These are phyloP conservation scores for Castanopsis chinensis DNA, from an alignment of 306 rosid species.

Conservation along the genomic window DNA sequence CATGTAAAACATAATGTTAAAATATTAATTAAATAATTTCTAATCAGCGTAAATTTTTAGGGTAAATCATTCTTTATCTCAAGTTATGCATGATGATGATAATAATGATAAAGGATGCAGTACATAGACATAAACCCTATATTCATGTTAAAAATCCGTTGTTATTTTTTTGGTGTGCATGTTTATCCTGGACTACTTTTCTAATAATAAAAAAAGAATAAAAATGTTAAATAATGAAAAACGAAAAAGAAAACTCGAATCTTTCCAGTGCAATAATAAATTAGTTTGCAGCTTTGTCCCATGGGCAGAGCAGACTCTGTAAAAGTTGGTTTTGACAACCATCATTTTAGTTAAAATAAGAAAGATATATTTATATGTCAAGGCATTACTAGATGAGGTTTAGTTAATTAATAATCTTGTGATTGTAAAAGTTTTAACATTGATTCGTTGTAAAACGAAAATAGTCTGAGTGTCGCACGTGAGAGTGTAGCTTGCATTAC, in stretches of 20 bases:
- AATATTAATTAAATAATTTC: too few species aligned
- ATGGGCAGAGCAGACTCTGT: not conserved
- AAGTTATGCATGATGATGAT: too few species aligned
- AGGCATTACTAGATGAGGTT: not conserved
- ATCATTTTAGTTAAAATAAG: not conserved
- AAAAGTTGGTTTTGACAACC: not conserved
- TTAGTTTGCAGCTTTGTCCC: not conserved
- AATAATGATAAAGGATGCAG: too few species aligned
- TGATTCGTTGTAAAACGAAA: not conserved
- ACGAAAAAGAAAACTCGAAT: not conserved
- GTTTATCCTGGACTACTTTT: too few species aligned
- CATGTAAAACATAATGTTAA: too few species aligned
- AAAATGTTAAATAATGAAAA: not conserved
- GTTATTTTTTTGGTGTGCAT: too few species aligned
- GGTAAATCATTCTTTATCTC: too few species aligned
- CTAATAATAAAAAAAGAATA: not conserved
- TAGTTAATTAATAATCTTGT: too few species aligned
- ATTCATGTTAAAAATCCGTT: too few species aligned
- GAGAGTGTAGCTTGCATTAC: conserved; percentile 42
- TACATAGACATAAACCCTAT: too few species aligned
- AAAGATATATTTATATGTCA: not conserved
- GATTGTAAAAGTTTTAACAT: not conserved
- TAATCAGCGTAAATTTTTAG: too few species aligned
- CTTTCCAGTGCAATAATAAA: not conserved
- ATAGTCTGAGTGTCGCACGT: conserved; percentile 34